These are phyloP conservation scores for Clathrospora elynae DNA, from an alignment of 2,329 filamentous ascomycete genomes.

Conservation along the genomic window DNA sequence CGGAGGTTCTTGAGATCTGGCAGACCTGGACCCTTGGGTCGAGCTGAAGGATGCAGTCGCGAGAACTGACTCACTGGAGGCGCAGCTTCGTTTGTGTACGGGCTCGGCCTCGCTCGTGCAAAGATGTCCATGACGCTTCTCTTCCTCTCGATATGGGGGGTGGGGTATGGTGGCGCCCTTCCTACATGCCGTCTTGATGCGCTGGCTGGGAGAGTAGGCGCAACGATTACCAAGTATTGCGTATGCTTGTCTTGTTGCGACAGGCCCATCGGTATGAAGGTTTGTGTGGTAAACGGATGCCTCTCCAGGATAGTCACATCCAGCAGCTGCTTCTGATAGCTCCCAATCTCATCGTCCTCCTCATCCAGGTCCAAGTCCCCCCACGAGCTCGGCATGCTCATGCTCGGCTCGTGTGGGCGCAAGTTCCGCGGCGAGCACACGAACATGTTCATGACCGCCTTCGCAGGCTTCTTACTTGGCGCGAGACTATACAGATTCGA, in stretches of 20 bases:
- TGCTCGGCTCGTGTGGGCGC: slow-evolving; percentile 45
- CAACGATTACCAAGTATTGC: slow-evolving; percentile 84
- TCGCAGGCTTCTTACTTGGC: slow-evolving; percentile 61
- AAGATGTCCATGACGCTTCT: slow-evolving; percentile 49
- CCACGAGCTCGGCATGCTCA: slow-evolving; percentile 44
- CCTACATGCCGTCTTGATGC: slow-evolving; percentile 33
- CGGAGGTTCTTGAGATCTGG: slow-evolving; percentile 73
- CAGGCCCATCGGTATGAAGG: slow-evolving; percentile 78
- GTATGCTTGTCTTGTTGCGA: slow-evolving; percentile 53
- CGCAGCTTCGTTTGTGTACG: slow-evolving; percentile 59
- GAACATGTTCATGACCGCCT: slow-evolving; percentile 84
- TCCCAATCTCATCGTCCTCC: slow-evolving; percentile 34
- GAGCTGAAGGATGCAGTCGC: slow-evolving; percentile 38
- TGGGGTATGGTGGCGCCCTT: slow-evolving; percentile 52
- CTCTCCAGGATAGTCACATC: slow-evolving; percentile 78
- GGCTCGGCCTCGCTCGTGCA: slow-evolving; percentile 48
- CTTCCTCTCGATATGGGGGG: slow-evolving; percentile 35
- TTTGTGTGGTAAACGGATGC: slow-evolving; percentile 93
- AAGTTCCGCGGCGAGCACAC: slow-evolving; percentile 73
- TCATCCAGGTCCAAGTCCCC: slow-evolving; percentile 44
- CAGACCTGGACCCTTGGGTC: slow-evolving; percentile 59
- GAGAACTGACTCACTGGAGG: slow-evolving; percentile 40
- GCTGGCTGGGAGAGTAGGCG: slow-evolving; percentile 69
- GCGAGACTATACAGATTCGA: slow-evolving; percentile 71
- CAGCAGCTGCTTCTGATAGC: slow-evolving; percentile 55